Evolutionary conservation across 805 yeast genomes (phyloP), one percentile per base, ranked within the genome.

Genomic region (Maudiozyma pseudohumilis): DNA sequence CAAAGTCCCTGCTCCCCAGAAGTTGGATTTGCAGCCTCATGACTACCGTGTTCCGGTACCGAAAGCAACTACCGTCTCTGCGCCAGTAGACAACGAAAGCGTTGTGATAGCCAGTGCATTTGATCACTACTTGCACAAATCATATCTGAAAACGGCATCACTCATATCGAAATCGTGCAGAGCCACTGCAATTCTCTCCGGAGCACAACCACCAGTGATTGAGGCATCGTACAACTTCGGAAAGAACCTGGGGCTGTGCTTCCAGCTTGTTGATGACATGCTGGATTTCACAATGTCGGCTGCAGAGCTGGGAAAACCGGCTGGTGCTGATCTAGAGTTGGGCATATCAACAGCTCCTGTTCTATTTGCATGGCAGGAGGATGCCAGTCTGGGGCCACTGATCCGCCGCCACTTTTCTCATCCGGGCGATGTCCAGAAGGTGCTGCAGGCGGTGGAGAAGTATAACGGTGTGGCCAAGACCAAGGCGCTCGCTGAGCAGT

Each of bases 311-410:
- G 98, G 98, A 26, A 92, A 92, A 60, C 97, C 98, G 2, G 80
- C 95, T 7, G 95, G 92, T 49, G 96, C 96, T 4, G 98, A 92
- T 63, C 69, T 92, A 49, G 77, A 88, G 58, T 68, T 92, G 31
- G 98, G 98, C 0, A 70, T 92, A 49, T 97, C 97, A 1, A 92
- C 98, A 0, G 97, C 96, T 0, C 98, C 98, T 1, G 87, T 89
- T 3, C 65, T 92, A 38, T 92, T 72, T 61, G 97, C 98, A 1
- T 92, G 98, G 98, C 77, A 74, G 52, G 75, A 80, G 51, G 77
- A 75, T 50, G 94, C 95, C 0, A 81, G 79, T 40, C 68, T 92
- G 34, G 97, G 96, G 3, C 77, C 75, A 26, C 61, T 89, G 51
- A 87, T 92, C 49, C 76, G 75, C 18, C 74, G 97, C 42, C 86